phyloP scores from a whole-genome alignment of 169 alveolate species.

The Plasmodium yoelii region DNA sequence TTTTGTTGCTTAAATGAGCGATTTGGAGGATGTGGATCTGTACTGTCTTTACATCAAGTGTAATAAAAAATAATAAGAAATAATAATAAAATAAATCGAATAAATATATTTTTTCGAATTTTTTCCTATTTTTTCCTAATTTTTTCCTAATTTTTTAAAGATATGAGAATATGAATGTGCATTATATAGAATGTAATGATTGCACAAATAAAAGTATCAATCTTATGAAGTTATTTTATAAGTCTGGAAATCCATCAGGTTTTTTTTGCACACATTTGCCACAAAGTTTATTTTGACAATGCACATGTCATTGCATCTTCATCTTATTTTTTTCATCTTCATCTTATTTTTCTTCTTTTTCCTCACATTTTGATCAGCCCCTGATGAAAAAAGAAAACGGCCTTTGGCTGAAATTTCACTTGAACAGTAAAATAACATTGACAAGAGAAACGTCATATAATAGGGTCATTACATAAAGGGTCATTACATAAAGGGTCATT shows the following conservation, averaged over 20 bases:
- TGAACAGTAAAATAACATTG: no score
- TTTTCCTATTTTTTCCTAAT: neutral
- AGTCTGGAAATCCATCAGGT: slow-evolving; percentile 73
- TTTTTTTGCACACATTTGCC: neutral
- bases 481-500: no score
- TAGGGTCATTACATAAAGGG: no score
- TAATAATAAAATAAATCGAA: neutral
- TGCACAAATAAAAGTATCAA: slow-evolving; percentile 45
- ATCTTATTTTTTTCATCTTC: no score
- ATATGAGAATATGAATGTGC: slow-evolving; percentile 36
- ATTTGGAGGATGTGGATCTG: slow-evolving; percentile 91
- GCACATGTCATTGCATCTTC: no score
- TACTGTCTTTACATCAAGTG: slow-evolving; percentile 80
- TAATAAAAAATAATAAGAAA: slow-evolving; percentile 2
- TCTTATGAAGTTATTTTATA: slow-evolving; percentile 66
- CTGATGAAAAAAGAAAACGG: slow-evolving; percentile 68
- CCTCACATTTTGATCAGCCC: slow-evolving; percentile 35
- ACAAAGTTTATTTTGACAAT: neutral
- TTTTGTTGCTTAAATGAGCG: slow-evolving; percentile 88
- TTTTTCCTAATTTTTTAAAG: neutral
- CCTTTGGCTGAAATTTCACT: neutral
- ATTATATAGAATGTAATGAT: slow-evolving; percentile 20
- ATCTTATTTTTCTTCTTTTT: no score
- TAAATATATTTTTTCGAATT: neutral
- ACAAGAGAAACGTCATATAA: no score